phyloP scores from a whole-genome alignment of 805 yeast species.

The Peterozyma xylosa region DNA sequence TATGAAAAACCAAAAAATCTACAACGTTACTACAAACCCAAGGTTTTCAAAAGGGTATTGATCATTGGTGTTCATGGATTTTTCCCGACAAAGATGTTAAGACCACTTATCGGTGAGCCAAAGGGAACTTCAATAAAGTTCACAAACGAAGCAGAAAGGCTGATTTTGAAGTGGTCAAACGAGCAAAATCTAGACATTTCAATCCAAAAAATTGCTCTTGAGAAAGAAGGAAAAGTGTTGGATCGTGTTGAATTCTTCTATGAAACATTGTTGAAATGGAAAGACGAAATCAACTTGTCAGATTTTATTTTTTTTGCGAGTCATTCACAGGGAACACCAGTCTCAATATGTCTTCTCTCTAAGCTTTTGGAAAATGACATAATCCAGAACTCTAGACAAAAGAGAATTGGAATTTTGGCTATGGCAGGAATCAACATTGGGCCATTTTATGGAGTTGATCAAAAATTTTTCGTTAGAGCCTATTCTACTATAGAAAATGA shows the following conservation, averaged over 20 bases:
- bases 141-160: slow-evolving; percentile 82
- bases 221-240: slow-evolving; percentile 85
- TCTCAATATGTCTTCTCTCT: slow-evolving; percentile 72
- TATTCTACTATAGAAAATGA: slow-evolving; percentile 87
- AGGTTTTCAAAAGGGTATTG: slow-evolving; percentile 46
- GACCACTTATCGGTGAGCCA: slow-evolving; percentile 90
- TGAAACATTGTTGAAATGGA: slow-evolving; percentile 63
- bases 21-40: slow-evolving; percentile 11
- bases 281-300: slow-evolving; percentile 35
- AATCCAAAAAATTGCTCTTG: slow-evolving; percentile 88
- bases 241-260: slow-evolving; percentile 81
- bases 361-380: slow-evolving; percentile 56
- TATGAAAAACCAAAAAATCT: slow-evolving; percentile 4
- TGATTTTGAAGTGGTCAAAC: slow-evolving; percentile 62
- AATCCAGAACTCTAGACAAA: slow-evolving; percentile 27
- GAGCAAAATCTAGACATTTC: slow-evolving; percentile 33
- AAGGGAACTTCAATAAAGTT: slow-evolving; percentile 92
- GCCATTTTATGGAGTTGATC: slow-evolving; percentile 88
- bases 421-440: slow-evolving; percentile 98
- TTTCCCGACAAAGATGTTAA: slow-evolving; percentile 78
- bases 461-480: slow-evolving; percentile 75
- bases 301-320: slow-evolving; percentile 89
- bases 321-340: slow-evolving; percentile 96
- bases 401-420: slow-evolving; percentile 64
- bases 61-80: slow-evolving; percentile 95